Evolutionary conservation across 306 rosid genomes (phyloP).

Genomic region (Malus asiatica): DNA sequence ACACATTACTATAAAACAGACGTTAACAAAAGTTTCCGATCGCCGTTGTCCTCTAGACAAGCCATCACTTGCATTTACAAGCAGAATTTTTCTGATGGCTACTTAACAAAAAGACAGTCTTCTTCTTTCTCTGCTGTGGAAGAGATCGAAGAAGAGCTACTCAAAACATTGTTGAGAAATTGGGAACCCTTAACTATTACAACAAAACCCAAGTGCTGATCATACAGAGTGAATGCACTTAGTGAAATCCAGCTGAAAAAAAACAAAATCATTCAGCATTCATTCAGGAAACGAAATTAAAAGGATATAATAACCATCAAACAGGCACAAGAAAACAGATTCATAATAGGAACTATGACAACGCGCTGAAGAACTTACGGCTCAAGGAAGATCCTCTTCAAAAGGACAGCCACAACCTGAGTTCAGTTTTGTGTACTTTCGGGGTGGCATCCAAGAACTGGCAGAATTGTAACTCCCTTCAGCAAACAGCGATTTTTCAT

Average conservation of each 20-base stretch:
- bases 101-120: not conserved
- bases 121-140: not conserved
- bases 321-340: not conserved
- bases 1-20: too few relatives aligned
- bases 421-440: slow-evolving; percentile 46
- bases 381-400: slow-evolving; percentile 41
- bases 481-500: not conserved
- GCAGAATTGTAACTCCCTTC: slow-evolving; percentile 34
- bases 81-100: not conserved
- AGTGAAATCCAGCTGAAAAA: not conserved
- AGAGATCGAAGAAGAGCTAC: not conserved
- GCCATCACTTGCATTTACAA: not conserved
- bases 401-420: slow-evolving; percentile 56
- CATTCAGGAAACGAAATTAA: too few relatives aligned
- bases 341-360: not conserved
- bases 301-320: not conserved
- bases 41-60: not conserved
- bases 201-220: slow-evolving; percentile 45
- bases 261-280: not conserved
- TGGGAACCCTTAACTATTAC: slow-evolving; percentile 46
- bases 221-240: slow-evolving; percentile 32
- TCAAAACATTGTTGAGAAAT: slow-evolving; percentile 44
- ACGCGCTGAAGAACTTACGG: slow-evolving; percentile 29
- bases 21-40: not conserved
- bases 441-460: slow-evolving; percentile 47